These are phyloP conservation scores for Eucalyptus grandis DNA, from an alignment of 345 rosid species.

Conservation along the genomic window DNA sequence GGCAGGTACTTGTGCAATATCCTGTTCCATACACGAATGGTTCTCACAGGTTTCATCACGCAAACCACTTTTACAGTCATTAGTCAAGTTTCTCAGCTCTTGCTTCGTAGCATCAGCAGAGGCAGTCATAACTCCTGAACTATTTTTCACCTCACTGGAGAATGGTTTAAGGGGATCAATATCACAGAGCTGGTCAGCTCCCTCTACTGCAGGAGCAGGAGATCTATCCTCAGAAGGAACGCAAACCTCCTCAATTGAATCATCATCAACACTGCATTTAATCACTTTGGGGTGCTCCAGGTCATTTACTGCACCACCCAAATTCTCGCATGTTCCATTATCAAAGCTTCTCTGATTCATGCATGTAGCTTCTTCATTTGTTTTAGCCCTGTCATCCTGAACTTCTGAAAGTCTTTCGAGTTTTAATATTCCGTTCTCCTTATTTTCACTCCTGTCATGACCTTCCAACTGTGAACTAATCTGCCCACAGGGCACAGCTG, in stretches of 20 bases:
- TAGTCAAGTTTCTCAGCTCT: conserved; percentile 7
- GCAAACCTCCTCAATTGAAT: conserved; percentile 9
- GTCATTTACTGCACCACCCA: conserved; percentile 16
- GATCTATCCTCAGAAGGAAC: conserved; percentile 15
- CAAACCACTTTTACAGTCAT: conserved; percentile 15
- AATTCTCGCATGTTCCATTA: conserved; percentile 3
- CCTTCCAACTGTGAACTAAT: conserved; percentile 4
- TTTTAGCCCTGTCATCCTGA: conserved; percentile 1
- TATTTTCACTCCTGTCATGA: conserved; percentile 11
- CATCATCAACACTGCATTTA: conserved; percentile 6
- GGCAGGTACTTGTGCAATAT: not conserved
- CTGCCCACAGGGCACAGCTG: conserved; percentile 13
- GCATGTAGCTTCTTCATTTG: not conserved
- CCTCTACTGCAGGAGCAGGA: not conserved
- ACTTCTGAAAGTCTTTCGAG: conserved; percentile 8
- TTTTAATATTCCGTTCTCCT: conserved; percentile 11
- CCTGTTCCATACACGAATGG: conserved; percentile 13
- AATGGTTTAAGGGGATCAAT: not conserved
- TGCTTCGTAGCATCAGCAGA: conserved; percentile 17
- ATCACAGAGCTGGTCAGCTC: not conserved
- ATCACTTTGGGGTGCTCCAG: conserved; percentile 1
- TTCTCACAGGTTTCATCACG: conserved; percentile 10
- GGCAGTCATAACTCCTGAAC: conserved; percentile 18
- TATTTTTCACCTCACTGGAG: conserved; percentile 22
- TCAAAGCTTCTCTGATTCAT: conserved; percentile 2